Evolutionary conservation across 768 basidiomycete genomes (phyloP), one percentile per base, ranked within the genome.

Genomic region (Amanita pallidorosea): DNA sequence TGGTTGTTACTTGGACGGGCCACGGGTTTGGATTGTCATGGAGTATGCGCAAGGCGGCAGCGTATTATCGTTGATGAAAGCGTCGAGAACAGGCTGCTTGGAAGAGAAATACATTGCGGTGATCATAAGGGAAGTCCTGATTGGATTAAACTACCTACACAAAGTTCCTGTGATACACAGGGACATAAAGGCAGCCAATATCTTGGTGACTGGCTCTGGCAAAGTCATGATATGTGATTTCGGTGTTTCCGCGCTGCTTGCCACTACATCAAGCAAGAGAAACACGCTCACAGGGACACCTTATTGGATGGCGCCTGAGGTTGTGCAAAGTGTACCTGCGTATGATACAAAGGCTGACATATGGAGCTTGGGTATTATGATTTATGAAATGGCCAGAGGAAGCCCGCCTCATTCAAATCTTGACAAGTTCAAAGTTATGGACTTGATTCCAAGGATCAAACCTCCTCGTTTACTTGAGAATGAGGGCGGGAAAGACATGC

Each of bases 291-390:
- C 94, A 54, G 96, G 96, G 1, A 98, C 96, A 1, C 95, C 94
- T 0, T 91, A 96, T 63, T 98, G 95, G 95, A 99, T 99, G 96
- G 96, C 96, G 0, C 96, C 96, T 0, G 96, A 99, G 66, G 92
- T 98, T 3, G 89, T 95, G 13, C 88, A 91, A 56, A 75, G 77
- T 8, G 83, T 88, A 9, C 81, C 90, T n/a, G 75, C 83, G 38
- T 98, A 99, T 65, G 95, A 99, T 61, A 87, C 88, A 47, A 98
- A 96, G 64, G 96, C 95, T 2, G 96, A 99, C 61, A 91, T 99
- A 38, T 98, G 96, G 96, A 93, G 90, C 60, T 68, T 99, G 52
- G 96, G 96, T 5, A 94, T 99, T 62, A 86, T 94, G 67, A 75
- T 95, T 17, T 93, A 90, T 59, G 96, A 99, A 65, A 95, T 97